These are phyloP conservation scores for Ananas comosus DNA, from an alignment of 176 grass and related monocot genomes.

Conservation along the genomic window DNA sequence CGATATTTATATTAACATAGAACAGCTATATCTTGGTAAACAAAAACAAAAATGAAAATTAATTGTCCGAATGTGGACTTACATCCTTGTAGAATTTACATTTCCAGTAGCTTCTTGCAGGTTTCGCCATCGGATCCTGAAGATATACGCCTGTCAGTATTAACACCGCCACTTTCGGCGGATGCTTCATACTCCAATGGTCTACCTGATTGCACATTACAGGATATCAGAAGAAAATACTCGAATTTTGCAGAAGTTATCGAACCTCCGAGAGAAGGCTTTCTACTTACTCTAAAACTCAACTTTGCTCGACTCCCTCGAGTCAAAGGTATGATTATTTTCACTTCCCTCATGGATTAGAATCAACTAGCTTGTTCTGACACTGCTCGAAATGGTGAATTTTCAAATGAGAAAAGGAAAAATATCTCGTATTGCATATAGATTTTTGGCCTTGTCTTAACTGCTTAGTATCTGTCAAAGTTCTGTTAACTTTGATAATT, in stretches of 20 bases:
- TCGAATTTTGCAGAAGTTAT: slow-evolving; percentile 37
- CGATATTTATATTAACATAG: not conserved
- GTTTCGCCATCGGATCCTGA: slow-evolving; percentile 44
- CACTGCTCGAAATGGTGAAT: not conserved
- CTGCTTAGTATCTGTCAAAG: too few relatives aligned
- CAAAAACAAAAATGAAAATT: not conserved
- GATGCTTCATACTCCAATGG: slow-evolving; percentile 20
- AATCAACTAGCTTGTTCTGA: not conserved
- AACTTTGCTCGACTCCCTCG: slow-evolving; percentile 54
- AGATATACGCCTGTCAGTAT: slow-evolving; percentile 64
- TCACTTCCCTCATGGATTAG: not conserved
- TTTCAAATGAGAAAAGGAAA: not conserved
- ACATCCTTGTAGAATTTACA: slow-evolving; percentile 5
- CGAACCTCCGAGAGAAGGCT: slow-evolving; percentile 56
- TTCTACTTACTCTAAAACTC: slow-evolving; percentile 58
- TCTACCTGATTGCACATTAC: slow-evolving; percentile 45
- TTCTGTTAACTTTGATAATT: not conserved
- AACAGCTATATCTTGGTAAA: not conserved
- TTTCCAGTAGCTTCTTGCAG: slow-evolving; percentile 23
- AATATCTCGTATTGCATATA: too few relatives aligned
- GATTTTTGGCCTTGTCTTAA: too few relatives aligned
- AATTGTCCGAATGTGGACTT: not conserved
- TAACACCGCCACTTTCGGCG: slow-evolving; percentile 45
- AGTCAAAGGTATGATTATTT: slow-evolving; percentile 31
- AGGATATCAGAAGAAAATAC: slow-evolving; percentile 51